Conservation (phyloP, 2,329 filamentous ascomycete species). For the Herpotrichia juniperi region DNA sequence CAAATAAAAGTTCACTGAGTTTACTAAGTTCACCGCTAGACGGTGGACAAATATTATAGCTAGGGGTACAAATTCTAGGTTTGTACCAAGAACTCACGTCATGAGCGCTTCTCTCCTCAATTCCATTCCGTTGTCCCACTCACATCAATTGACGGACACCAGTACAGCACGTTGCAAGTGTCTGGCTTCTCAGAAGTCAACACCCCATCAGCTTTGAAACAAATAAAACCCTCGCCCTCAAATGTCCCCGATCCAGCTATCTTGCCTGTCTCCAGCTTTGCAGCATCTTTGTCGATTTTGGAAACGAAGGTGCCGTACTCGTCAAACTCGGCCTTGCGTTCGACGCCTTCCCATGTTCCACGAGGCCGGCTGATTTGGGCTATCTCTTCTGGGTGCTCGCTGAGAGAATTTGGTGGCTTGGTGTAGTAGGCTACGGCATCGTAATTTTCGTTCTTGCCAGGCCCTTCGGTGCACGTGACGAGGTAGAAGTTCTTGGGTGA, state of each 20-base stretch:
- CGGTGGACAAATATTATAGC: too few relatives aligned
- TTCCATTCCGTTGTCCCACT: not conserved
- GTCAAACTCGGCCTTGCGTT: constrained; percentile 4
- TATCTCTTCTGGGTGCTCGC: not conserved
- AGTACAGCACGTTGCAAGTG: constrained; percentile 3
- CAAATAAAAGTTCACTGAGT: too few relatives aligned
- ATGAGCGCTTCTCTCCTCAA: too few relatives aligned
- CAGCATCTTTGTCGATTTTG: constrained; percentile 4
- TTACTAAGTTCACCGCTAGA: too few relatives aligned
- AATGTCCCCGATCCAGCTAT: constrained; percentile 6
- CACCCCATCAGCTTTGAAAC: constrained; percentile 4
- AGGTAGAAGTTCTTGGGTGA: constrained; percentile 11
- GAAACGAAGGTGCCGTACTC: constrained; percentile 1
- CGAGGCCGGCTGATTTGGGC: not conserved
- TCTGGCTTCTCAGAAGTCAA: not conserved
- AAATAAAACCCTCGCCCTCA: constrained; percentile 9
- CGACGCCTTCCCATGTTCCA: constrained; percentile 4
- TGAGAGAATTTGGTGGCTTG: not conserved
- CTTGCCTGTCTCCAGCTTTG: constrained; percentile 1
- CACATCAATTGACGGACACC: constrained; percentile 11
- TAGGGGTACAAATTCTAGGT: too few relatives aligned
- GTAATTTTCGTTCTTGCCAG: constrained; percentile 1
- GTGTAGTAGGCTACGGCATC: constrained; percentile 12
- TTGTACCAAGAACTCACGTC: too few relatives aligned
- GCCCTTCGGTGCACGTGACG: constrained; percentile 6